A percentile compares a stretch with the other conserved stretches of the same genome.
phyloP scores from a whole-genome alignment of 202 grass and related monocot species.

The Carex arenaria region DNA sequence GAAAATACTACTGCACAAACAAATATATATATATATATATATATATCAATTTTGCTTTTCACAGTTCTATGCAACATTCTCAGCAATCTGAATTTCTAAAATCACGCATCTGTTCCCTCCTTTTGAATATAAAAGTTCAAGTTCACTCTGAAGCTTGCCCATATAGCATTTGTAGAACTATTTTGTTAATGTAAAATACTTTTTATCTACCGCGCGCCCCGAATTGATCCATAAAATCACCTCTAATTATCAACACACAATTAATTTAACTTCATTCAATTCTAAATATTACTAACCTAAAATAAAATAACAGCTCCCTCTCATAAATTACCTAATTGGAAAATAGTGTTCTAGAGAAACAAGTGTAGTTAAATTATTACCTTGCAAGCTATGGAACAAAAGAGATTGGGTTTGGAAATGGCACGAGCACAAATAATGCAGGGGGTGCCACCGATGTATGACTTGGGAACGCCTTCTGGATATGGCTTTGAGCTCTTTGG shows the following conservation, averaged over 20 bases:
- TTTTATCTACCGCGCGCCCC: neutral
- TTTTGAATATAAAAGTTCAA: neutral
- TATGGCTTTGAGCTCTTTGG: constrained; percentile 21
- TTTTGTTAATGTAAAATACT: neutral
- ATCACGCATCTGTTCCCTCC: neutral
- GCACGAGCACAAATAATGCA: constrained; percentile 17
- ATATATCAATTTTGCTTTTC: neutral
- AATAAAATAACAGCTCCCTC: neutral
- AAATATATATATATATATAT: neutral
- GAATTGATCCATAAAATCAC: neutral
- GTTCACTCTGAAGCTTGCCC: neutral
- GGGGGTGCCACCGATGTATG: neutral
- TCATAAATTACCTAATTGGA: neutral
- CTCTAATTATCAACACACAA: neutral
- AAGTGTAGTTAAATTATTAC: neutral
- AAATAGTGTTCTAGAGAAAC: neutral
- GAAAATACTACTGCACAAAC: neutral
- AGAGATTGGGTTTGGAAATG: constrained; percentile 5
- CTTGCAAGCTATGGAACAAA: constrained; percentile 32
- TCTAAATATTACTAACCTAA: neutral
- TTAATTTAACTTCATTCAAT: neutral
- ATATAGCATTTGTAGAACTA: neutral
- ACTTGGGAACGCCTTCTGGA: constrained; percentile 18
- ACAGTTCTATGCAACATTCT: neutral
- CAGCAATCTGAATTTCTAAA: neutral